A percentile compares a stretch with the other conserved stretches of the same genome.
Conservation (phyloP, 2,329 filamentous ascomycete genomes). For the Metarhizium robertsii region DNA sequence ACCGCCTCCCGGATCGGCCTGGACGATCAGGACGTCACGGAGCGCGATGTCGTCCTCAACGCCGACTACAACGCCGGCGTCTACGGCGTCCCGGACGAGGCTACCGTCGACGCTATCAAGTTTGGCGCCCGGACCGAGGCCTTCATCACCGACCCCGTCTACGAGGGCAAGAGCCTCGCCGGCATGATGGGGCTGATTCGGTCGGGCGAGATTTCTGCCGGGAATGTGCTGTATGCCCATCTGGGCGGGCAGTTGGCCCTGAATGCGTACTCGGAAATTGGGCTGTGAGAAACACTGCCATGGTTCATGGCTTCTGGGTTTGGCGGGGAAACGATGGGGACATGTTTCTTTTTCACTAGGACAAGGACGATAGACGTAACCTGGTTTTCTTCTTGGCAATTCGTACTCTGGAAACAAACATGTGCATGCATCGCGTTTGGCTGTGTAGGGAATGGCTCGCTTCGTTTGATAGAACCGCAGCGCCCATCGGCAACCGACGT, state of each 20-base stretch:
- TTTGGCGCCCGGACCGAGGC: slow-evolving; percentile 60
- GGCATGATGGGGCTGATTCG: slow-evolving; percentile 61
- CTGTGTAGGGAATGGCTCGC: too few relatives aligned
- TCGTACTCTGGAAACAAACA: too few relatives aligned
- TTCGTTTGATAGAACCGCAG: too few relatives aligned
- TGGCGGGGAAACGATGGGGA: too few relatives aligned
- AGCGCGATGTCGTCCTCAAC: slow-evolving; percentile 49
- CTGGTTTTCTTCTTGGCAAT: too few relatives aligned
- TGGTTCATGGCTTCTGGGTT: too few relatives aligned
- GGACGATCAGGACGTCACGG: slow-evolving; percentile 47
- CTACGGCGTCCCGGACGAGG: slow-evolving; percentile 58
- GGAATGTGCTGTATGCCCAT: slow-evolving; percentile 65
- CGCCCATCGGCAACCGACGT: not conserved
- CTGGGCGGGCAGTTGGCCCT: slow-evolving; percentile 61
- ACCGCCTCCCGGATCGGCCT: slow-evolving; percentile 57
- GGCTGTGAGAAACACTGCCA: not conserved
- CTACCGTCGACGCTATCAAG: slow-evolving; percentile 58
- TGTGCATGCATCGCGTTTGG: too few relatives aligned
- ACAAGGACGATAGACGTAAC: too few relatives aligned
- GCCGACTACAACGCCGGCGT: slow-evolving; percentile 50
- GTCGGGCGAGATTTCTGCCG: slow-evolving; percentile 49
- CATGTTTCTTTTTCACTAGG: too few relatives aligned
- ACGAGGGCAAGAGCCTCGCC: slow-evolving; percentile 66
- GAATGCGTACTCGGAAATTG: slow-evolving; percentile 40
- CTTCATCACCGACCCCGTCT: slow-evolving; percentile 67